These are phyloP conservation scores for Fraxinus floribunda DNA, from an alignment of 305 asterid genomes.

Conservation along the genomic window DNA sequence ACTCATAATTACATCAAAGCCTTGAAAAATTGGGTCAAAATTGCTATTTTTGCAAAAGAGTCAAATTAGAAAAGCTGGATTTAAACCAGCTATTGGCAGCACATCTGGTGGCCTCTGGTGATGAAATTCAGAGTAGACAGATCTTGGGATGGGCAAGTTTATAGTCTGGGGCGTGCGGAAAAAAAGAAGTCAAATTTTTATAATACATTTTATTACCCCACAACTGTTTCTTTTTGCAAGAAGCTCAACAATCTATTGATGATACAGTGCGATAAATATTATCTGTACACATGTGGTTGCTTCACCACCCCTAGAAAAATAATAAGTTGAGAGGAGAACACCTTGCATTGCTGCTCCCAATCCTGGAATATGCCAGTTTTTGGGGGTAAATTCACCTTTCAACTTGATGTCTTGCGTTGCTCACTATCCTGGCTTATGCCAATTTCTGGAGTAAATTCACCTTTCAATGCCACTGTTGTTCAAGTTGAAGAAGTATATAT, in stretches of 20 bases:
- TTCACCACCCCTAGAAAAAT: slow-evolving; percentile 3
- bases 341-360: slow-evolving; percentile 16
- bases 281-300: neutral
- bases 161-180: neutral
- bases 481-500: neutral
- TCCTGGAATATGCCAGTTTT: neutral
- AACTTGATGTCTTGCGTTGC: slow-evolving; percentile 4
- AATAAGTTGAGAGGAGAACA: neutral
- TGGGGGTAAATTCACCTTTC: neutral
- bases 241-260: neutral
- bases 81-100: neutral
- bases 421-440: neutral
- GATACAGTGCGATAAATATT: neutral
- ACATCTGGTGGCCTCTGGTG: neutral
- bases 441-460: slow-evolving; percentile 1
- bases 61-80: neutral
- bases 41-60: neutral
- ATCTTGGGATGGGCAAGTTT: neutral
- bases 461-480: slow-evolving; percentile 4
- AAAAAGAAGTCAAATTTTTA: neutral
- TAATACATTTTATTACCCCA: neutral
- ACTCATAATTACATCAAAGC: neutral
- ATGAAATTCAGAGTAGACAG: neutral
- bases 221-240: neutral
- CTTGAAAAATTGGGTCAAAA: neutral